Conservation (phyloP, 2,329 filamentous ascomycete genomes). For the Grosmannia huntii region DNA sequence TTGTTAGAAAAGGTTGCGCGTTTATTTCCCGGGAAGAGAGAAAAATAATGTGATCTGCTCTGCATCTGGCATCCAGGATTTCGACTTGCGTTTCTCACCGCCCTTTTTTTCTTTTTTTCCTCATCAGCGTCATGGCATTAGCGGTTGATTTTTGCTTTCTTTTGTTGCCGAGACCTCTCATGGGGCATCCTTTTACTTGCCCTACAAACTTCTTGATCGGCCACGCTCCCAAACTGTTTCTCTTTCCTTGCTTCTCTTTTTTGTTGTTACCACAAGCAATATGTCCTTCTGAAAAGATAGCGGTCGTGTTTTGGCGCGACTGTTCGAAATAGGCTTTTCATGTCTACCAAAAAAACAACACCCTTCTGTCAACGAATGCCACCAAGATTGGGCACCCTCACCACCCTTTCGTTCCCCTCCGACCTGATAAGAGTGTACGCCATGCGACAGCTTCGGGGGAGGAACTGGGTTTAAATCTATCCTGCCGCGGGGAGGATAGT, state of each 20-base stretch:
- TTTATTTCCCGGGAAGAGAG: slow-evolving; percentile 22
- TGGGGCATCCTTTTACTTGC: background rate
- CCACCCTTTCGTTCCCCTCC: background rate
- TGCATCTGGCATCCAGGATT: slow-evolving; percentile 26
- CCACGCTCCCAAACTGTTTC: background rate
- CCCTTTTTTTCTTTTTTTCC: slow-evolving; percentile 20
- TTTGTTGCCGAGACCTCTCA: background rate
- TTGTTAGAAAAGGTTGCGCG: slow-evolving; percentile 11
- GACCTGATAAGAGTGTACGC: background rate
- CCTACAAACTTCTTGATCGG: background rate
- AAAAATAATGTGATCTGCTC: slow-evolving; percentile 29
- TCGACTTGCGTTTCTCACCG: slow-evolving; percentile 11
- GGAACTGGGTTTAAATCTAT: background rate
- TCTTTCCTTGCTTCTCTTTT: background rate
- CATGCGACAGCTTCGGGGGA: background rate
- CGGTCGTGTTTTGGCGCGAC: background rate
- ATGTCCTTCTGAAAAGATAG: slow-evolving; percentile 1
- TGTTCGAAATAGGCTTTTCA: slow-evolving; percentile 1
- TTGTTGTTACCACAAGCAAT: background rate
- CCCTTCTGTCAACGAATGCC: background rate
- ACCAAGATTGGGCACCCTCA: background rate
- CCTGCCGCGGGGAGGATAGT: slow-evolving; percentile 1
- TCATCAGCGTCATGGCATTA: slow-evolving; percentile 31
- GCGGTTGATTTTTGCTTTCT: slow-evolving; percentile 24
- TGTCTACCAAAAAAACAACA: slow-evolving; percentile 7